Percentiles rank a stretch among this genome's conserved stretches.
phyloP scores from a whole-genome alignment of 768 basidiomycete genomes.

The Leucogyrophana mollusca region DNA sequence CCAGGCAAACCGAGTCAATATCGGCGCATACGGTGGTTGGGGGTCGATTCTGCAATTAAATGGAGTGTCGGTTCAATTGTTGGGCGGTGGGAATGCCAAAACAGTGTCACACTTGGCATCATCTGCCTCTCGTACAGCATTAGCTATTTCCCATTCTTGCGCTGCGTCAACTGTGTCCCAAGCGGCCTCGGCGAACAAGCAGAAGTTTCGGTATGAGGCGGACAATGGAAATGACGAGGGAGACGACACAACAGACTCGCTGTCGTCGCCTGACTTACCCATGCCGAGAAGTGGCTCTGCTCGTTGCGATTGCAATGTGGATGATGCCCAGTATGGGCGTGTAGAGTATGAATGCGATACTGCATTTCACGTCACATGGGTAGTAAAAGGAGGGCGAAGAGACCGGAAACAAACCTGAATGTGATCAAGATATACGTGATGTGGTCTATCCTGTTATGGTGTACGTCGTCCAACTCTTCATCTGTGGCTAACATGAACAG shows the following conservation, averaged over 20 bases:
- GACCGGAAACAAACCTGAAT: constrained; percentile 54
- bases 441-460: constrained; percentile 80
- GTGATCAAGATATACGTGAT: constrained; percentile 87
- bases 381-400: too few relatives aligned
- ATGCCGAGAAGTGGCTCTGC: too few relatives aligned
- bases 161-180: background rate
- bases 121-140: background rate
- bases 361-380: too few relatives aligned
- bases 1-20: constrained; percentile 29
- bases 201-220: constrained; percentile 6
- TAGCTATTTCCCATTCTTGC: background rate
- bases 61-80: constrained; percentile 14
- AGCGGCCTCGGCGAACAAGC: constrained; percentile 1
- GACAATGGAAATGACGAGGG: constrained; percentile 11
- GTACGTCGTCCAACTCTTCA: constrained; percentile 75
- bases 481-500: constrained; percentile 94
- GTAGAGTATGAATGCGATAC: too few relatives aligned
- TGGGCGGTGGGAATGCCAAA: background rate
- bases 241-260: constrained; percentile 14
- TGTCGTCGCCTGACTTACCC: constrained; percentile 31
- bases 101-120: background rate
- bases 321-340: too few relatives aligned
- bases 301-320: too few relatives aligned
- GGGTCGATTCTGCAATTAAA: constrained; percentile 8
- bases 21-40: constrained; percentile 21